Base-by-base conservation (phyloP, 441 rosid genomes). In the Erodium chrysanthum region DNA sequence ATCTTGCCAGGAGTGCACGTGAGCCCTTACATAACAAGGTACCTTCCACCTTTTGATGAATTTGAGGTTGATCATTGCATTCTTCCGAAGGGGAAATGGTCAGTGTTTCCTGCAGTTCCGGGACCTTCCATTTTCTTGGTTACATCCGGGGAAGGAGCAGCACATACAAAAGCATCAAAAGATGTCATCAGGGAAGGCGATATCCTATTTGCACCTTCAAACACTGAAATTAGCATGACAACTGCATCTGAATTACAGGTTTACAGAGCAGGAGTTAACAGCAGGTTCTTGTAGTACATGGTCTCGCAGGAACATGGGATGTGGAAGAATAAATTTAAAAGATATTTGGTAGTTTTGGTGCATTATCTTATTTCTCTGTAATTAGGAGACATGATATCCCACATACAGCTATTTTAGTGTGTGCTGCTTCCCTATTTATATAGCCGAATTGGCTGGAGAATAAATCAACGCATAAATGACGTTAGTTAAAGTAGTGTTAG, bases 191-290 rank as follows among this genome's bases (percentile, higher is more conserved):
- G 66, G 0, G 80, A 80, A 78, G 96, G 96, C 27, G 83, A 86
- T 40, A 87, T 83, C 23, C 42, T 88, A 3, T 88, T 86, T 74
- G 89, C 81, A 27, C 83, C 96, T n/a, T 85, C 92, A 10, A 70
- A 80, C 61, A 70, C 68, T 0, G 79, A 80, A 79, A 72, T 82
- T 22, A 74, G 15, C 40, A 42, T 86, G 69, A 68, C 67, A 8
- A 66, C 96, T 27, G 5, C 73, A 52, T 75, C 86, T 0, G 80
- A 77, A 74, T 54, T 88, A 80, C 82, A 78, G 44, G 18, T 85
- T 66, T 86, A 84, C 64, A 84, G 96, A 70, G 88, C 88, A 1
- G 96, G 96, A 56, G 86, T 85, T 63, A 86, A 80, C 69, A 78
- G 84, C 70, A 75, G 85, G 73, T 82, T 83, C 75, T 71, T 86